Base-by-base conservation (phyloP, 805 yeast species). In the Saccharomycopsis microspora region DNA sequence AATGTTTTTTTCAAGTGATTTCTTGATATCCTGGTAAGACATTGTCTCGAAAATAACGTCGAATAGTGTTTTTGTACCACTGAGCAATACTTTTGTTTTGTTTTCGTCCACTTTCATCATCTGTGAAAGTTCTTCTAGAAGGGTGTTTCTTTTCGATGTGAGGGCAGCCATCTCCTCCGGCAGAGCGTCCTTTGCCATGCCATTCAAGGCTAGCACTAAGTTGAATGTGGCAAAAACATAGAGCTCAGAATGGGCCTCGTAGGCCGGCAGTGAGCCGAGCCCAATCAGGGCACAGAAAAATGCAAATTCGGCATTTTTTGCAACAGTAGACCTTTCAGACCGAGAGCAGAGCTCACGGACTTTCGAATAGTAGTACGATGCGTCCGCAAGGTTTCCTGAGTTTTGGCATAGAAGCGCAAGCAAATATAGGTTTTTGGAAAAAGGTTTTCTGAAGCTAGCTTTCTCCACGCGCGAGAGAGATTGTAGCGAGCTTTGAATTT, bases 351-450 rank as follows among this genome's bases (percentile, higher is more conserved):
- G n/a, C 39, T 33, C 10, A 31, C 48, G 40, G 11, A 51, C 32
- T 37, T 48, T 41, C 3, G 9, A 4, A 32, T 44, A 50, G 28
- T 46, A 41, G 3, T 41, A 3, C 30, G 42, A 39, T 3, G 51
- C 53, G 19, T 33, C 5, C 8, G 32, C 43, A 4, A 50, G 9
- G 34, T 47, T 45, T 8, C 51, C 49, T 40, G 38, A 42, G 28
- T 45, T 42, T 35, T 51, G 54, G 29, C 35, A 41, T 10, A 47
- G 42, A 32, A 51, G 27, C 4, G 51, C 51, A 1, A 44, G 39
- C 3, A 48, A 28, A 37, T 47, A 51, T n/a, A 47, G 19, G 38
- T 44, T 42, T 32, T 51, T 47, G 39, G 43, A 30, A 32, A 47
- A 36, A 10, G 48, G 53, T 19, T 27, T 28, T 32, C 34, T 50